Base-by-base conservation (phyloP, 805 yeast species). In the Pichia exigua region DNA sequence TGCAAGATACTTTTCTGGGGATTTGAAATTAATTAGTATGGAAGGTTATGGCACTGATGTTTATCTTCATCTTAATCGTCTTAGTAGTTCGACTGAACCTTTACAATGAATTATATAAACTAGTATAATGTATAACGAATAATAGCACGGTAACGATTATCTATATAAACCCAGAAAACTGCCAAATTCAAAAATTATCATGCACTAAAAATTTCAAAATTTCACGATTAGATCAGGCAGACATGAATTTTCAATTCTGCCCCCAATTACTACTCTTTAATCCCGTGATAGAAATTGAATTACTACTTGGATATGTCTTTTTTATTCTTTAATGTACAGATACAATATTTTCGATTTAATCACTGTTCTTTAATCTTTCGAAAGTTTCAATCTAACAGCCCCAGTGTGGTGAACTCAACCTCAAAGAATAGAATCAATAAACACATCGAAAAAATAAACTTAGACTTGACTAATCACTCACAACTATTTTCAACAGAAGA, bases 11-110 rank as follows among this genome's bases (percentile, higher is more conserved):
- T 89, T 90, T 64, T 95, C 96, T 8, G 96, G 96, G 4, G 96
- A 90, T 61, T 76, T 89, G 66, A 85, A 85, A 63, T 74, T 90
- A 61, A 89, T 88, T 51, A 81, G 89, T 35, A 87, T 90, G 95
- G 96, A 89, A 67, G 96, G 96, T 10, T 87, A 89, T 62, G 97
- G 97, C 17, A 89, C 97, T 1, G 97, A 89, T 64, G 96, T 87
- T 2, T 90, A 89, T 61, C 67, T 90, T 62, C 96, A 90, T 68
- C 73, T 89, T 64, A 89, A 89, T 67, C 74, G 95, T 50, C 77
- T 89, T 59, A 81, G 85, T 59, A 78, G 85, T 48, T 78, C 84
- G 3, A 76, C 81, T 51, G 95, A 86, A 67, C 94, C 92, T 5
- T 66, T 81, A 50, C 81, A 81, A 52, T 76, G 50, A 51, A 7